Evolutionary conservation across 768 basidiomycete genomes (phyloP), one percentile per base, ranked within the genome.

Genomic region (Boletus sp.): DNA sequence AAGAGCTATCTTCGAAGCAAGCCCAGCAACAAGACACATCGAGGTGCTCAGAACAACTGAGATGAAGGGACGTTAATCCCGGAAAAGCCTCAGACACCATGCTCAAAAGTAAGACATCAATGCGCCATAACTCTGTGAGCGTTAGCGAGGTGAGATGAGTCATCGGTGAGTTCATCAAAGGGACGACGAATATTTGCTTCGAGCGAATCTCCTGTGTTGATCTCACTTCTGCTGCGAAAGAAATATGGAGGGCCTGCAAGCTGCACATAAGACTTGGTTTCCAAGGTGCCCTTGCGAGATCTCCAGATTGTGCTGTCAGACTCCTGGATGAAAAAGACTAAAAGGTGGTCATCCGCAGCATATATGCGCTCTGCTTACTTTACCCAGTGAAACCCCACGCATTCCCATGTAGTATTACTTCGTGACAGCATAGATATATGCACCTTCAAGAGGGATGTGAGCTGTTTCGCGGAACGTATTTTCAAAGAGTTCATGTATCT

Each of bases 1-100:
- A 77, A 28, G 83, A 72, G 47, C 81, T 84, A 42, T 87, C 86
- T 70, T 84, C 83, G 57, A 83, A 83, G 66, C 88, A 90, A 45
- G 66, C 62, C 78, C 82, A 83, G 67, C 87, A 90, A 65, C 85
- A 87, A 50, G 71, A 74, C 30, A 76, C 64, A 54, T 83, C 79
- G 45, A 89, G 73, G 39, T 83, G 77, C 58, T 86, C 84, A 6
- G 82, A 79, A 56, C 82, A 83, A 63, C 81, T 83, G 47, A 89
- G 73, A 58, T 81, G 75, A 12, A 90, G 78, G 49, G 75, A 70
- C 3, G 57, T 54, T 44, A 90, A 70, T 29, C 59, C 65, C 36
- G 80, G 78, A 50, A 87, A 83, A 2, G 68, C 68, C 15, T 59
- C 61, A 1, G 83, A 76, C 36, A 89, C 73, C n/a, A 74, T 57